Evolutionary conservation across 2,329 filamentous ascomycete genomes (phyloP), one percentile per base, ranked within the genome.

Genomic region (Clarireedia monteithiana): DNA sequence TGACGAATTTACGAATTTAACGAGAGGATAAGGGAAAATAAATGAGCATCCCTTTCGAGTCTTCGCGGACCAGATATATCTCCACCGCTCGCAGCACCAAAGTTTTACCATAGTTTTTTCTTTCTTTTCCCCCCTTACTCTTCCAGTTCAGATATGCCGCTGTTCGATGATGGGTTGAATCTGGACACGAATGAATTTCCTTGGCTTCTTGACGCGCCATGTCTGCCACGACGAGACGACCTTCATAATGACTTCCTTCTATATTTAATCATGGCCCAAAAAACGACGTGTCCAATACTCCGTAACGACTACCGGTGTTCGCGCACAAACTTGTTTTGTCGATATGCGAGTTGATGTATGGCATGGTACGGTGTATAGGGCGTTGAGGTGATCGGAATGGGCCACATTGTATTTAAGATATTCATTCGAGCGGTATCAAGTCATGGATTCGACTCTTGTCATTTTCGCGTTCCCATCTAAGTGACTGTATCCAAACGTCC

Each of bases 21-120:
- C 71, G 75, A 72, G 74, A 76, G 74, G 73, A 76, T 70, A 74
- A 73, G 75, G 72, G 74, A 76, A 74, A 73, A 76, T 70, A 74
- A 73, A 73, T 71, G 70, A 50, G 58, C 52, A 44, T 48, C 49
- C 46, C 45, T 52, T 62, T 50, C 49, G 36, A 59, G 73, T 73
- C 72, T 75, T 74, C 74, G 69, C 76, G 72, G 74, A 73, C 72
- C 70, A 70, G 60, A 63, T 72, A 70, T 63, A 71, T 70, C 70
- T 73, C 72, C 65, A 66, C 66, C 66, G 63, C 65, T 61, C 63
- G 64, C 60, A 61, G 62, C 65, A 61, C 49, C 50, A 39, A 51
- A 46, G 27, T 52, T 39, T 44, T 45, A 51, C 34, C 46, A 48
- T 50, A 44, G 44, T 64, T 61, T 49, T 47, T 40, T 55, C 58